Base-by-base conservation (phyloP, 108 stramenopile species). In the Asterionellopsis glacialis region DNA sequence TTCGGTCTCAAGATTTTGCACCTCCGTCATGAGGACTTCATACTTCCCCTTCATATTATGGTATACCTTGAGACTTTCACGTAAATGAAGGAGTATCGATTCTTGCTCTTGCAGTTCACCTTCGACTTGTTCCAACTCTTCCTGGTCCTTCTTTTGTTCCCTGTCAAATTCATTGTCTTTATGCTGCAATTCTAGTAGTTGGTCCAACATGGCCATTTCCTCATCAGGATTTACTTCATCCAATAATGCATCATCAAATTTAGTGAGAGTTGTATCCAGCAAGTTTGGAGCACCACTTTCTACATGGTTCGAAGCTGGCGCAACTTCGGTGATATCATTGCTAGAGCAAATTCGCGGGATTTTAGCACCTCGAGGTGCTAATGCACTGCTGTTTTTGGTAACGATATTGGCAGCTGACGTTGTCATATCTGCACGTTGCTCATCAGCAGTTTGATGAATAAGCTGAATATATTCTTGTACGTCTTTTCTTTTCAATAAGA, bases 161-260 rank as follows among this genome's bases (percentile, higher is more conserved):
- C 74, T 77, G 25, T 67, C 65, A 63, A 74, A 94, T 41, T 87
- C 80, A 19, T 87, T 77, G 45, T 90, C 88, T 0, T 79, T 77
- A 44, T 88, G 84, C 58, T 94, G 92, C 0, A 87, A 72, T 52
- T 90, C 88, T 0, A 94, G 73, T 11, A 94, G 70, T 47, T 88
- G 76, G 43, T 94, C 85, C 18, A 94, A 68, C 23, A 94, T 88
- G 25, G 84, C 77, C 67, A 94, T 84, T 40, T 94, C 92, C 58
- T 86, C 87, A 57, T 90, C 93, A 9, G 93, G 89, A 59, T 89
- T 80, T 43, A 87, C 77, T 16, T 80, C 79, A 28, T 66, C 81
- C 69, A 67, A 74, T 51, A 78, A 76, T 59, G 63, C 66, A 19
- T 64, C 48, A 42, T 76, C 65, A 41, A 68, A 72, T 33, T 33